Evolutionary conservation across 805 yeast species (phyloP).

Genomic region (Metschnikowia cubensis): DNA sequence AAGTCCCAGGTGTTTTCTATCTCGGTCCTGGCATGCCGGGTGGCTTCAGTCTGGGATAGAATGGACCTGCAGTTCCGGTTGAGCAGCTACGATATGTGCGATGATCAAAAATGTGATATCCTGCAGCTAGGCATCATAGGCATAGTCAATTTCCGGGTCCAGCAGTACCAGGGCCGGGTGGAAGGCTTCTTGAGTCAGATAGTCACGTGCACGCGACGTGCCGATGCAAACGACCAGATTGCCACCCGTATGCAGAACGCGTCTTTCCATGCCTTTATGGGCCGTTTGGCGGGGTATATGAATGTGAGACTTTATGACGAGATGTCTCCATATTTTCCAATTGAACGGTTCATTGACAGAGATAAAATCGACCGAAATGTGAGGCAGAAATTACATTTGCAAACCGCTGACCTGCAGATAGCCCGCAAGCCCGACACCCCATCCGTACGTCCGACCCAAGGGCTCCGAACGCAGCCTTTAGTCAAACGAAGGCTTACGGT

Average conservation of each 20-base stretch:
- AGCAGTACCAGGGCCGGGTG: slow-evolving; percentile 5
- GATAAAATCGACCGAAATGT: not conserved
- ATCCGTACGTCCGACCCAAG: not conserved
- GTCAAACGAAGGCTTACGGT: not conserved
- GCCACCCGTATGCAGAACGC: not conserved
- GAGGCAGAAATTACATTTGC: not conserved
- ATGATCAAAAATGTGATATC: slow-evolving; percentile 1
- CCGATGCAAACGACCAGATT: not conserved
- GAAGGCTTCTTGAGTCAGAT: slow-evolving; percentile 12
- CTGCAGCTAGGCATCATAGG: slow-evolving; percentile 8
- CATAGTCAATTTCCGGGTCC: slow-evolving; percentile 5
- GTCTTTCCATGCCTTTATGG: slow-evolving; percentile 1
- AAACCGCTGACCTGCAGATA: too few relatives aligned
- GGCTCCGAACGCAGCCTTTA: not conserved
- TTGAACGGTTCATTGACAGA: not conserved
- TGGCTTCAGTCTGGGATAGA: slow-evolving; percentile 4
- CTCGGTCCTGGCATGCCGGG: slow-evolving; percentile 3
- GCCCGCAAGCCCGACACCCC: not conserved
- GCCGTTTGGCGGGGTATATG: slow-evolving; percentile 6
- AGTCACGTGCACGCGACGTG: not conserved
- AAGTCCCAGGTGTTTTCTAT: slow-evolving; percentile 9
- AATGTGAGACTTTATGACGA: not conserved
- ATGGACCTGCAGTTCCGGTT: slow-evolving; percentile 5
- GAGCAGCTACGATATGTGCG: not conserved
- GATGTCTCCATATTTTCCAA: slow-evolving; percentile 5